Evolutionary conservation across 2,329 filamentous ascomycete genomes (phyloP).

Genomic region (Colletotrichum trifolii): DNA sequence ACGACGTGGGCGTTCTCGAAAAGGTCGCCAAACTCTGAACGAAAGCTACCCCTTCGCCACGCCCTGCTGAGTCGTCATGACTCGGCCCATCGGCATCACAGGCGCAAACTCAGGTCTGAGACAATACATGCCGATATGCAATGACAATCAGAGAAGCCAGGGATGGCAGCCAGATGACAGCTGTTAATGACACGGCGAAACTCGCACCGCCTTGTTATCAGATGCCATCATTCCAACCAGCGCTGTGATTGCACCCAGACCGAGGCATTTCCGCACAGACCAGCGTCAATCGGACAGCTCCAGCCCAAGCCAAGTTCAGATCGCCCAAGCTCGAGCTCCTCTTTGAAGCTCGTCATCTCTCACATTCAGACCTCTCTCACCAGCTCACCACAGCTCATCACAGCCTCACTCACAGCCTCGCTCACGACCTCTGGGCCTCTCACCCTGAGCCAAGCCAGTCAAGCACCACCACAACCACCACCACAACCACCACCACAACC

Average conservation of each 20-base stretch:
- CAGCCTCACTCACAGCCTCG: not conserved
- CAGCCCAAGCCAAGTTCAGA: not conserved
- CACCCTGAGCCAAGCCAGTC: not conserved
- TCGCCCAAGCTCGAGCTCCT: slow-evolving; percentile 11
- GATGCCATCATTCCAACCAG: slow-evolving; percentile 1
- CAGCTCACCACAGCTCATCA: slow-evolving; percentile 12
- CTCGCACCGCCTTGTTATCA: slow-evolving; percentile 5
- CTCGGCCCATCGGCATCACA: too few relatives aligned
- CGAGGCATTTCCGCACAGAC: slow-evolving; percentile 12
- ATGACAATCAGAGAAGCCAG: not conserved
- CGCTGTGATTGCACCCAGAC: not conserved
- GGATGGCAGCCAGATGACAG: slow-evolving; percentile 12
- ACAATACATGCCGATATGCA: slow-evolving; percentile 16
- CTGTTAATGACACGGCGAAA: slow-evolving; percentile 1
- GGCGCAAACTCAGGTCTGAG: slow-evolving; percentile 10
- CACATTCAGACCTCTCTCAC: slow-evolving; percentile 6
- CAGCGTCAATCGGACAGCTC: slow-evolving; percentile 10
- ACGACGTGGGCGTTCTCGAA: too few relatives aligned
- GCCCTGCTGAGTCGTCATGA: too few relatives aligned
- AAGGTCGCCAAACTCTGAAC: too few relatives aligned
- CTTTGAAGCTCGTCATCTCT: slow-evolving; percentile 13
- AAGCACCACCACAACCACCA: not conserved
- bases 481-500: not conserved
- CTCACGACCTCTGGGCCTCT: not conserved
- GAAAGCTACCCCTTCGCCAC: too few relatives aligned